Conservation (phyloP, 768 basidiomycete genomes). For the Phylloporus sp. region DNA sequence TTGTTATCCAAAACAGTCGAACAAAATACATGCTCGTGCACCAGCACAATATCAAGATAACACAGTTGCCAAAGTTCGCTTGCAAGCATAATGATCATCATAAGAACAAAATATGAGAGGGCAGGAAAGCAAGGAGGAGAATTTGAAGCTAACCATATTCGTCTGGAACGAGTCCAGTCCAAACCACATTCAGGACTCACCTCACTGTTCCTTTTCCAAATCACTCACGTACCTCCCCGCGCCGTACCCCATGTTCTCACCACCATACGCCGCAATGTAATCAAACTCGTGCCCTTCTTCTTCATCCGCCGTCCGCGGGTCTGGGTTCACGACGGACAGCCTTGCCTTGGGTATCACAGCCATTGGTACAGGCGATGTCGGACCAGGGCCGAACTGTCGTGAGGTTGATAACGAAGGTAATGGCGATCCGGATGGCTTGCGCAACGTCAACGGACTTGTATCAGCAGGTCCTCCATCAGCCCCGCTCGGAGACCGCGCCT, state of each 20-base stretch:
- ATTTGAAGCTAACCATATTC: background rate
- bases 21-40: background rate
- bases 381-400: constrained; percentile 8
- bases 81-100: constrained; percentile 8
- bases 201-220: constrained; percentile 29
- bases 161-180: background rate
- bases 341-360: constrained; percentile 5
- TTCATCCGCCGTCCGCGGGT: constrained; percentile 25
- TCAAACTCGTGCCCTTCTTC: constrained; percentile 44
- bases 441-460: constrained; percentile 44
- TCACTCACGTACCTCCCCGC: constrained; percentile 46
- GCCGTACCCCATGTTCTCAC: constrained; percentile 34
- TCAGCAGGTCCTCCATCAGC: constrained; percentile 34
- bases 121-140: background rate
- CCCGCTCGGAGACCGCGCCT: constrained; percentile 30
- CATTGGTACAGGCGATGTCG: constrained; percentile 29
- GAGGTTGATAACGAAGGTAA: constrained; percentile 29
- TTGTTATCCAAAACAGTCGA: background rate
- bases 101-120: constrained; percentile 6
- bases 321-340: constrained; percentile 29
- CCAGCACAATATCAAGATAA: background rate
- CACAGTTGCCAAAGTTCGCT: background rate
- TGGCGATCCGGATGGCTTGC: constrained; percentile 38
- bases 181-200: background rate
- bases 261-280: constrained; percentile 54